These are phyloP conservation scores for Verticillium albo-atrum DNA, from an alignment of 2,329 filamentous ascomycete genomes.

Conservation along the genomic window DNA sequence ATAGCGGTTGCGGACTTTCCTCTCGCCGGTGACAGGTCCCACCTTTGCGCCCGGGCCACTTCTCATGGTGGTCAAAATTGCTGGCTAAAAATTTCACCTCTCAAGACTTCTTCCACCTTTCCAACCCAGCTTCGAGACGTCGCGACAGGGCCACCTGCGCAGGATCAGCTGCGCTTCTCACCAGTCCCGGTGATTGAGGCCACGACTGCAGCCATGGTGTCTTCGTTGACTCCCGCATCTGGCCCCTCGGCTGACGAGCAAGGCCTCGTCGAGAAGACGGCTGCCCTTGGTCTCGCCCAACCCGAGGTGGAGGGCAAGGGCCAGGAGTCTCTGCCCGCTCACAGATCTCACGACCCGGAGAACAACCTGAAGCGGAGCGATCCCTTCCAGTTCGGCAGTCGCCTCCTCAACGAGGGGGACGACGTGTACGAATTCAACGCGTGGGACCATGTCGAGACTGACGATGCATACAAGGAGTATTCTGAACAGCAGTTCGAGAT, in stretches of 20 bases:
- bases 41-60: background rate
- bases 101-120: background rate
- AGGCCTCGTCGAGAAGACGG: slow-evolving; percentile 16
- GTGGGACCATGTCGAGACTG: slow-evolving; percentile 96
- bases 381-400: slow-evolving; percentile 93
- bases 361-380: slow-evolving; percentile 82
- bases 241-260: slow-evolving; percentile 7
- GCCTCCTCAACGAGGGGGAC: slow-evolving; percentile 76
- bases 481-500: slow-evolving; percentile 78
- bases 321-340: slow-evolving; percentile 39
- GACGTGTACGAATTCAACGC: slow-evolving; percentile 97
- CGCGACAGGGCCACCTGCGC: background rate
- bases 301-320: slow-evolving; percentile 8
- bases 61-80: background rate
- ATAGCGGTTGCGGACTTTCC: background rate
- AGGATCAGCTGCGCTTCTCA: background rate
- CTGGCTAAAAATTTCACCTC: background rate
- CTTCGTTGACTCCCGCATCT: background rate
- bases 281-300: slow-evolving; percentile 14
- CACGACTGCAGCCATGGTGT: slow-evolving; percentile 7
- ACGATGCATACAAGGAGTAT: slow-evolving; percentile 82
- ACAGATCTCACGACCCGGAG: slow-evolving; percentile 66
- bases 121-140: background rate
- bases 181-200: background rate
- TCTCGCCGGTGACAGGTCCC: background rate